These are phyloP conservation scores for Kodamaea suecica DNA, from an alignment of 1,139 yeast genomes.

Conservation along the genomic window DNA sequence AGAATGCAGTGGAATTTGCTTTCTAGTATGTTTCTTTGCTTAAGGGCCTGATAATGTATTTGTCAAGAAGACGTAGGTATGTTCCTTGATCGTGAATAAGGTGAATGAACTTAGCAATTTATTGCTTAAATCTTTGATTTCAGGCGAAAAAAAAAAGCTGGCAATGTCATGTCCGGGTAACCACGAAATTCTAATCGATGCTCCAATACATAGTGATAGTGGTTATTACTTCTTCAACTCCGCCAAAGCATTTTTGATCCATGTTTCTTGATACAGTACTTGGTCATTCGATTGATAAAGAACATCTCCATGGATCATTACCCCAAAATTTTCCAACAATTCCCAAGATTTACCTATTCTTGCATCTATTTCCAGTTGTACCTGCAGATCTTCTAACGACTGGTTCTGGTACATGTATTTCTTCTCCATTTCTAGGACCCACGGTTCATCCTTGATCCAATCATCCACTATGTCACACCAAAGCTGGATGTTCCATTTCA, in stretches of 20 bases:
- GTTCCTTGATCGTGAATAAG: too few relatives aligned
- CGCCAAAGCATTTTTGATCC: constrained; percentile 20
- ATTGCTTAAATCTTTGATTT: too few relatives aligned
- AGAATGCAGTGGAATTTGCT: too few relatives aligned
- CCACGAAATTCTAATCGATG: too few relatives aligned
- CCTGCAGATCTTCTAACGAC: constrained; percentile 19
- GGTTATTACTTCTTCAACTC: constrained; percentile 2
- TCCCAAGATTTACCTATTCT: constrained; percentile 35
- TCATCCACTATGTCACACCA: constrained; percentile 55
- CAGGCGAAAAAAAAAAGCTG: neutral
- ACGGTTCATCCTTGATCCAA: constrained; percentile 50
- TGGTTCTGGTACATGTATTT: constrained; percentile 34
- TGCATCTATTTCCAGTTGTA: constrained; percentile 26
- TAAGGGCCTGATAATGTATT: too few relatives aligned
- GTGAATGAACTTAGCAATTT: too few relatives aligned
- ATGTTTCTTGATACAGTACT: constrained; percentile 28
- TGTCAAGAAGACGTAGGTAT: too few relatives aligned
- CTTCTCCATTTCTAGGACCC: constrained; percentile 49
- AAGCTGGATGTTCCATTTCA: constrained; percentile 44
- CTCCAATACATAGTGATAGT: too few relatives aligned
- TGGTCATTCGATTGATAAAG: constrained; percentile 30
- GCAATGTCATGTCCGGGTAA: too few relatives aligned
- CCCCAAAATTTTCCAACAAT: constrained; percentile 30
- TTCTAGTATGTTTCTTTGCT: too few relatives aligned
- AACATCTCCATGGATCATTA: constrained; percentile 36